phyloP scores from a whole-genome alignment of 495 filamentous ascomycete species.

The Neurospora terricola region DNA sequence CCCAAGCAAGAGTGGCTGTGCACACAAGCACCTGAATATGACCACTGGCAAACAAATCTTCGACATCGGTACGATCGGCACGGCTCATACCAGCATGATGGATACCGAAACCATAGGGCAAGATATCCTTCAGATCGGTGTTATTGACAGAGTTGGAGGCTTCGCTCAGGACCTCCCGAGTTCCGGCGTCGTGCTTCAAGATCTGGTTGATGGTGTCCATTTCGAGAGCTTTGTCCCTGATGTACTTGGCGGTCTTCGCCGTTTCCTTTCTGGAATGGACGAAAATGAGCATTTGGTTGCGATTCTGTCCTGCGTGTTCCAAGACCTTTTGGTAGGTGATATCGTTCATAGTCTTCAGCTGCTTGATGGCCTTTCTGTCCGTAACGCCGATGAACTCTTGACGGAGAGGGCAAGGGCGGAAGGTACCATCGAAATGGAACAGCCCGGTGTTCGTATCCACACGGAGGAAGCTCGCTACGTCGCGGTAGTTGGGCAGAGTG shows the following conservation, averaged over 20 bases:
- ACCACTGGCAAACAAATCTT: conserved; percentile 86
- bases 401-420: conserved; percentile 80
- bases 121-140: conserved; percentile 80
- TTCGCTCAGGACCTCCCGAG: conserved; percentile 73
- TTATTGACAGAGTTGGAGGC: conserved; percentile 79
- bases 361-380: conserved; percentile 97
- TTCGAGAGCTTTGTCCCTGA: conserved; percentile 91
- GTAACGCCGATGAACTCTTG: conserved; percentile 98
- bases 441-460: conserved; percentile 77
- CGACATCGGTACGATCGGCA: conserved; percentile 85
- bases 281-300: conserved; percentile 97
- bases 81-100: conserved; percentile 96
- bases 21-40: conserved; percentile 91
- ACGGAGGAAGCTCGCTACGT: conserved; percentile 92
- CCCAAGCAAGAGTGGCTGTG: conserved; percentile 93
- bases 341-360: conserved; percentile 98
- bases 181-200: conserved; percentile 85
- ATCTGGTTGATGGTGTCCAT: conserved; percentile 96
- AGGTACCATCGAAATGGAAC: conserved; percentile 96
- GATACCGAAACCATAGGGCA: conserved; percentile 95
- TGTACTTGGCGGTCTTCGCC: conserved; percentile 90
- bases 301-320: conserved; percentile 84
- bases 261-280: conserved; percentile 98
- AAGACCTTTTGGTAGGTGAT: conserved; percentile 96
- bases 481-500: conserved; percentile 91